phyloP scores from a whole-genome alignment of 192 early-diverging fungal species.

The Coemansia sp. region DNA sequence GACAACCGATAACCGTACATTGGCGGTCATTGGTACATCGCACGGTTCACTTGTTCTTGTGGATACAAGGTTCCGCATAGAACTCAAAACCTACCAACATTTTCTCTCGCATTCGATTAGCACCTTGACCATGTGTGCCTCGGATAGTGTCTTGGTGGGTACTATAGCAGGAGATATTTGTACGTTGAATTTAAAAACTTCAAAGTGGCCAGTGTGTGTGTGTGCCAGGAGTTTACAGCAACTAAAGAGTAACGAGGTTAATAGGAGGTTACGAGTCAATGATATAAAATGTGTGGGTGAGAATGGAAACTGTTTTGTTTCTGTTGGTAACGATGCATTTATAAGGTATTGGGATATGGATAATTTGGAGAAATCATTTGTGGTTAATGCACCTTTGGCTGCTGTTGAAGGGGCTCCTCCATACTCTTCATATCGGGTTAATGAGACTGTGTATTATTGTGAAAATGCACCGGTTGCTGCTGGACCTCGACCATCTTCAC shows the following conservation, averaged over 20 bases:
- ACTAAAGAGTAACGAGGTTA: constrained; percentile 55
- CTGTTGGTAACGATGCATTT: constrained; percentile 80
- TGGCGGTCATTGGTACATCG: constrained; percentile 34
- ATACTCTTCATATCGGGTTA: constrained; percentile 38
- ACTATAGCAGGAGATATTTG: constrained; percentile 32
- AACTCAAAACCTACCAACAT: constrained; percentile 30
- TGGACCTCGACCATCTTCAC: constrained; percentile 14
- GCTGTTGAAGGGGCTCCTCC: constrained; percentile 17
- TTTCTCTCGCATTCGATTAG: constrained; percentile 24
- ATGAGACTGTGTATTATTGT: constrained; percentile 46
- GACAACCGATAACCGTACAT: constrained; percentile 8
- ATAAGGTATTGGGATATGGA: constrained; percentile 79
- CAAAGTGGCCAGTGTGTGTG: constrained; percentile 45
- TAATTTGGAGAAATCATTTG: constrained; percentile 66
- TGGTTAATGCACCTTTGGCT: constrained; percentile 56
- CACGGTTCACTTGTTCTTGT: constrained; percentile 23
- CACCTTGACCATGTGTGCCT: constrained; percentile 9
- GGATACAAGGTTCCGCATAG: constrained; percentile 38
- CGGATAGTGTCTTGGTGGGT: constrained; percentile 25
- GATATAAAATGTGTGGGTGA: constrained; percentile 59
- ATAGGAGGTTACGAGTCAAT: constrained; percentile 58
- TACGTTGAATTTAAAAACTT: constrained; percentile 35
- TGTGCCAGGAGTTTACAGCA: constrained; percentile 54
- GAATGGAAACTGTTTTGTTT: constrained; percentile 63
- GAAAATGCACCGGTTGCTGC: constrained; percentile 23